Conservation (phyloP, 2,329 filamentous ascomycete species). For the Colletotrichum theobromicola region DNA sequence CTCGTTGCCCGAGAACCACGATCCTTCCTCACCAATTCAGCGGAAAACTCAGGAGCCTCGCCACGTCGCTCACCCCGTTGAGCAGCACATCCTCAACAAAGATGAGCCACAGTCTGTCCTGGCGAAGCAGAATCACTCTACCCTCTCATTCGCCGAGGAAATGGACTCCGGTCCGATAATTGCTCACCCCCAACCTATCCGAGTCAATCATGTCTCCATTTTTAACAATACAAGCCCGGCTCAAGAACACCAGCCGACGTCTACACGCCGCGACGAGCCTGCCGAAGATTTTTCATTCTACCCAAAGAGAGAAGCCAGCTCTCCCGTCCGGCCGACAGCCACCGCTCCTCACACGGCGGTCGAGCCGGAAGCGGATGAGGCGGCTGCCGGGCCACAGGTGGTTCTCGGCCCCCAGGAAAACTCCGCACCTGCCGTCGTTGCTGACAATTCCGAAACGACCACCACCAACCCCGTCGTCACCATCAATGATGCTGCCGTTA, state of each 20-base stretch:
- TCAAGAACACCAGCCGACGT: background rate
- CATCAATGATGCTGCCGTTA: background rate
- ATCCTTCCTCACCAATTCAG: constrained; percentile 12
- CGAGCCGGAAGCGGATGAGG: constrained; percentile 13
- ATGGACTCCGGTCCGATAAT: constrained; percentile 9
- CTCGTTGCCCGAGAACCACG: background rate
- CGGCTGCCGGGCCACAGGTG: background rate
- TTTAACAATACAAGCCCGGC: background rate
- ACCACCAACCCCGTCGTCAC: background rate
- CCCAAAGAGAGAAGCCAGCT: constrained; percentile 14
- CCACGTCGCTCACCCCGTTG: background rate
- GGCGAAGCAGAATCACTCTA: background rate
- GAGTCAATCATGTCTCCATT: constrained; percentile 17
- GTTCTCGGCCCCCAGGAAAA: background rate
- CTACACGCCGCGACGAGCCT: background rate
- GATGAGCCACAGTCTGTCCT: background rate
- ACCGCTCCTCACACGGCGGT: background rate
- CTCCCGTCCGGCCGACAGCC: constrained; percentile 6
- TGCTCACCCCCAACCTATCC: constrained; percentile 21
- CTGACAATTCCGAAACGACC: background rate
- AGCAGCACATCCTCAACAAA: background rate
- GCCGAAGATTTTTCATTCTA: constrained; percentile 3
- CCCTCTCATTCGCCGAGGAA: background rate
- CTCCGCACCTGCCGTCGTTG: background rate
- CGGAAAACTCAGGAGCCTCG: background rate